Percentiles rank a stretch among this genome's conserved stretches.
Evolutionary conservation across 768 basidiomycete genomes (phyloP).

Genomic region (Royoungia palumana): DNA sequence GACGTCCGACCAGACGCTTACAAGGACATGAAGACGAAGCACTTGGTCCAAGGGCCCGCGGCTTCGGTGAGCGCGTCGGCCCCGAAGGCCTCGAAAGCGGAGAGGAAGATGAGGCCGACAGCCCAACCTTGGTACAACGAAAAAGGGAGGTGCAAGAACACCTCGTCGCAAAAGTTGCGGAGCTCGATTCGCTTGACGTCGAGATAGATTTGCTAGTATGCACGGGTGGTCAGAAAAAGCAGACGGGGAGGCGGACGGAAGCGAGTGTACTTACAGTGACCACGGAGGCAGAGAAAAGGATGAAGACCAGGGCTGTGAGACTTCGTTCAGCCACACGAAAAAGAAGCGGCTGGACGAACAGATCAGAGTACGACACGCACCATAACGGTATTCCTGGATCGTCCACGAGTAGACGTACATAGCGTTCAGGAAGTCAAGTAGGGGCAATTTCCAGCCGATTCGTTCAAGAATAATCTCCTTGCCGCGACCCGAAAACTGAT

Average conservation of each 20-base stretch:
- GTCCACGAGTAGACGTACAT: slow-evolving; percentile 64
- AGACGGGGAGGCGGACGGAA: slow-evolving; percentile 1
- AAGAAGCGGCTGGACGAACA: too few species aligned
- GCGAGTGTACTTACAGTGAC: slow-evolving; percentile 45
- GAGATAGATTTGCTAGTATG: slow-evolving; percentile 56
- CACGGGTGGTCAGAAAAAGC: slow-evolving; percentile 1
- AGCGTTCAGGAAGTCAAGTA: slow-evolving; percentile 61
- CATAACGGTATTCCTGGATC: slow-evolving; percentile 45
- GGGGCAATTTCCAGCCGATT: slow-evolving; percentile 62
- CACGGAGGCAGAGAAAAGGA: slow-evolving; percentile 45
- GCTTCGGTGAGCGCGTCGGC: slow-evolving; percentile 48
- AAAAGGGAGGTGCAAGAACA: slow-evolving; percentile 73
- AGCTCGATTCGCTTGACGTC: slow-evolving; percentile 56
- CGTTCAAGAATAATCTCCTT: slow-evolving; percentile 59
- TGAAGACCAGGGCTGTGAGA: slow-evolving; percentile 35
- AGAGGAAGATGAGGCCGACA: slow-evolving; percentile 49
- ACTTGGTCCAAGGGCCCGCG: slow-evolving; percentile 58
- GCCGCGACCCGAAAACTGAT: slow-evolving; percentile 53
- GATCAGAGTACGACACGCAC: slow-evolving; percentile 21
- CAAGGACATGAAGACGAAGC: slow-evolving; percentile 59
- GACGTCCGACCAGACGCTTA: slow-evolving; percentile 20
- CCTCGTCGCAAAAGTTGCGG: slow-evolving; percentile 50
- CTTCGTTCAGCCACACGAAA: slow-evolving; percentile 10
- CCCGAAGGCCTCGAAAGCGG: slow-evolving; percentile 62
- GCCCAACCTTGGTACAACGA: slow-evolving; percentile 66